phyloP scores from a whole-genome alignment of 257 asterid species.

The Primulina tabacum region DNA sequence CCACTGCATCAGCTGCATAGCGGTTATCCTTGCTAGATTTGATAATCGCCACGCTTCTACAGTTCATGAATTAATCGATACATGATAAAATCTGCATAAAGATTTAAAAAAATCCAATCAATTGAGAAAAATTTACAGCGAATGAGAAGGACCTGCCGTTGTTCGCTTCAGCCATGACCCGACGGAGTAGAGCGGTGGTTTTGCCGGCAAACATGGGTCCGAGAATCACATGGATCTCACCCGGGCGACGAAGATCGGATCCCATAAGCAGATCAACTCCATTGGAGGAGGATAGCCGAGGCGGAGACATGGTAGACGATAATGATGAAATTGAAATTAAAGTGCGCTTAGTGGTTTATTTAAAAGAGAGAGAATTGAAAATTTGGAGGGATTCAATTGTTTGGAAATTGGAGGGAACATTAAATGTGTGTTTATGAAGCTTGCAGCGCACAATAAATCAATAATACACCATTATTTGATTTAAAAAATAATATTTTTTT shows the following conservation, averaged over 20 bases:
- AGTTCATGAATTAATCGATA: background rate
- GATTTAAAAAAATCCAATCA: no score
- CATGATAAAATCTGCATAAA: background rate
- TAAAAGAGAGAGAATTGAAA: background rate
- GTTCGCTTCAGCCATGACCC: slow-evolving; percentile 42
- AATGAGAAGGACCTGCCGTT: slow-evolving; percentile 40
- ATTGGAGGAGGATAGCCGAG: background rate
- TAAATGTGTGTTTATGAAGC: background rate
- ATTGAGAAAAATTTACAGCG: no score
- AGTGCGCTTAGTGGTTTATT: background rate
- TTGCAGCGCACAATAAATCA: background rate
- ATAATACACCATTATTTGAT: no score
- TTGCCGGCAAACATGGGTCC: slow-evolving; percentile 97
- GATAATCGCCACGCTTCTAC: slow-evolving; percentile 59
- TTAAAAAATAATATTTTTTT: no score
- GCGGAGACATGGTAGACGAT: slow-evolving; percentile 29
- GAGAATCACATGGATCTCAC: slow-evolving; percentile 77
- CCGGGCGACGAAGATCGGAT: slow-evolving; percentile 25
- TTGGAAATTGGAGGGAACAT: background rate
- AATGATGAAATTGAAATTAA: background rate
- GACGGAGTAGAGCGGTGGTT: slow-evolving; percentile 71
- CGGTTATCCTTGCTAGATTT: slow-evolving; percentile 72
- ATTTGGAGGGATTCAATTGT: background rate
- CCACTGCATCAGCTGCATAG: slow-evolving; percentile 56
- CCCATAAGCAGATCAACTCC: slow-evolving; percentile 8